Evolutionary conservation across 345 rosid species (phyloP), one percentile per base, ranked within the genome.

Genomic region (Murraya koenigii): DNA sequence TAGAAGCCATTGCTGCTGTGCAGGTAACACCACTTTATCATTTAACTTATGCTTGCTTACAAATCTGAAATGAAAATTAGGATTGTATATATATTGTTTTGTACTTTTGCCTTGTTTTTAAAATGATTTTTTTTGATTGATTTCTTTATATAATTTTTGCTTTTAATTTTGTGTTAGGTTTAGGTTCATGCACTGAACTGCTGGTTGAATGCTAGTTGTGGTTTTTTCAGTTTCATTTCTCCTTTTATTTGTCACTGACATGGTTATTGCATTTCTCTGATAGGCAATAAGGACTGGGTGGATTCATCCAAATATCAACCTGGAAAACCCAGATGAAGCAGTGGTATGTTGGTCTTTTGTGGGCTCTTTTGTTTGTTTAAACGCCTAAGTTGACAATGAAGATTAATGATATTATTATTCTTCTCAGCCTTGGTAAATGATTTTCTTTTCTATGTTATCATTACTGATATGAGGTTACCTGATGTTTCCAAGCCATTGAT

Each of bases 201-300:
- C 13, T 14, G 5, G 26, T 20, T 61, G 58, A 62, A 28, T 47
- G 32, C 14, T 17, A 19, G 19, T 55, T 15, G 47, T 22, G 35
- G 14, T 17, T 66, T 20, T 61, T 9, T 44, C n/a, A 8, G 17
- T 52, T 67, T 59, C 10, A 44, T 66, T 54, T 6, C 19, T 65
- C 52, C 32, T 7, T 62, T 55, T 28, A 13, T 32, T 71, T 39
- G 19, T 58, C 35, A 30, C 41, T 68, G 32, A 67, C 60, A 22
- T 65, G 49, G 33, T 44, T 81, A 61, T 78, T 70, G 59, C 71
- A 25, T 76, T 70, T 67, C 61, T 49, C 68, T 65, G 66, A 47
- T 78, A 95, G 98, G 99, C 99, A 75, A 95, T 95, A 90, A 81
- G 84, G 69, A 93, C 96, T 13, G 98, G 99, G 55, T 95, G 98